Evolutionary conservation across 495 filamentous ascomycete genomes (phyloP), one percentile per base, ranked within the genome.

Genomic region (Tuber borchii): DNA sequence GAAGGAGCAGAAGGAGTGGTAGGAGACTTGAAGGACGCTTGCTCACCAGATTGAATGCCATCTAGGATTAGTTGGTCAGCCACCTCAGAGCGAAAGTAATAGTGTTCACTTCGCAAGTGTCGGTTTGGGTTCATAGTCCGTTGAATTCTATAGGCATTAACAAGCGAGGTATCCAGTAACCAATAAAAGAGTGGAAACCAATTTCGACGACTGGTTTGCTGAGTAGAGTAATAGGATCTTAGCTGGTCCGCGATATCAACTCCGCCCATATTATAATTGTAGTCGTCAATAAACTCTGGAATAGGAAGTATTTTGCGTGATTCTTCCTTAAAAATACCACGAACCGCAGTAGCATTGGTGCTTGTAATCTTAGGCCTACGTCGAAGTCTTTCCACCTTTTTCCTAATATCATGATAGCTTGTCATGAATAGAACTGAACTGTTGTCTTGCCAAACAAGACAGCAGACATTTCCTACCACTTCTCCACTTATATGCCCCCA

Each of bases 241-340:
- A 76, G 51, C 44, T 81, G 76, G 73, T 82, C 80, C 31, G 74
- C 77, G 61, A 83, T 76, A 77, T 81, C 77, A 22, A 83, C 77
- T 34, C 77, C 74, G 68, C 81, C 74, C 43, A 79, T 82, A 79
- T 70, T 68, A 75, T 44, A 34, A 17, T 70, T 65, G 31, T 74
- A 42, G 37, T 74, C 51, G 20, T 37, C 61, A 34, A 70, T 48
- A 39, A 65, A 43, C 42, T 70, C 42, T 46, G 78, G 75, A n/a
- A 80, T 75, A 20, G 22, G 20, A 9, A 69, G n/a, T 0, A 1
- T 9, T 37, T 68, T 74, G 5, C n/a, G 31, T 2, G 22, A 12
- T 68, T 34, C 17, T 22, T 69, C 22, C 2, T 22, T 22, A 22
- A 48, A 48, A 48, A 48, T 22, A 48, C 2, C 19, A 22, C 19